Percentiles rank a stretch among this genome's conserved stretches.
These are phyloP conservation scores for Hypomyces perniciosus DNA, from an alignment of 2,329 filamentous ascomycete genomes.

Conservation along the genomic window DNA sequence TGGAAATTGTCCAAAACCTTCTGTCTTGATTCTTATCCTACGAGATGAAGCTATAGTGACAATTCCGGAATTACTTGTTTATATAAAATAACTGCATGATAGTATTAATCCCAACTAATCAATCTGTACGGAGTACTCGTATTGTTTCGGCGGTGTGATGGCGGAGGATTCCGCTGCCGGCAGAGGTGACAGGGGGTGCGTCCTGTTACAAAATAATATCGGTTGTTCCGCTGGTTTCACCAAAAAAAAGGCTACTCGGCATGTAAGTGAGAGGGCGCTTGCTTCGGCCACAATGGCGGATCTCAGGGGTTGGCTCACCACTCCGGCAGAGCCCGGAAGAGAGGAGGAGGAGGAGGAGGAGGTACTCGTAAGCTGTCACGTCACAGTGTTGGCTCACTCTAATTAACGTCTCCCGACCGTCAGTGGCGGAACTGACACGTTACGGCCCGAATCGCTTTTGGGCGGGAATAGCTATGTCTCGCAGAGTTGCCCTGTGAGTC, in stretches of 20 bases:
- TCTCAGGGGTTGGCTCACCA: not conserved
- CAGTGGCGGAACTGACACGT: conserved; percentile 6
- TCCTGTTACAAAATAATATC: not conserved
- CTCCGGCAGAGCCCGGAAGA: conserved; percentile 6
- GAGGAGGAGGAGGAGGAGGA: not conserved
- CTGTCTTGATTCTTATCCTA: too few relatives aligned
- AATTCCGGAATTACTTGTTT: too few relatives aligned
- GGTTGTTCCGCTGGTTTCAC: not conserved
- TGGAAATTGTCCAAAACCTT: too few relatives aligned
- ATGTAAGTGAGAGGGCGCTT: not conserved
- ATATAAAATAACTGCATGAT: too few relatives aligned
- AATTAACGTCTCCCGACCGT: conserved; percentile 1
- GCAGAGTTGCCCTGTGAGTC: not conserved
- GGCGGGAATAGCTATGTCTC: not conserved
- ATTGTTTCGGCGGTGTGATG: too few relatives aligned
- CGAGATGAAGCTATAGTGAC: too few relatives aligned
- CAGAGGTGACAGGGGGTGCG: not conserved
- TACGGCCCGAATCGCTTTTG: conserved; percentile 9
- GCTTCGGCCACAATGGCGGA: not conserved
- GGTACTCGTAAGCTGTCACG: conserved; percentile 3
- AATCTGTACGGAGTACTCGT: too few relatives aligned
- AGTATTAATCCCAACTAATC: too few relatives aligned
- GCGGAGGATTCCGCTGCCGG: too few relatives aligned
- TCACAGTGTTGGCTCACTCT: not conserved
- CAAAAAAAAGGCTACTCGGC: not conserved